Evolutionary conservation across 2,329 filamentous ascomycete species (phyloP).

Genomic region (Lasiodiplodia sp.): DNA sequence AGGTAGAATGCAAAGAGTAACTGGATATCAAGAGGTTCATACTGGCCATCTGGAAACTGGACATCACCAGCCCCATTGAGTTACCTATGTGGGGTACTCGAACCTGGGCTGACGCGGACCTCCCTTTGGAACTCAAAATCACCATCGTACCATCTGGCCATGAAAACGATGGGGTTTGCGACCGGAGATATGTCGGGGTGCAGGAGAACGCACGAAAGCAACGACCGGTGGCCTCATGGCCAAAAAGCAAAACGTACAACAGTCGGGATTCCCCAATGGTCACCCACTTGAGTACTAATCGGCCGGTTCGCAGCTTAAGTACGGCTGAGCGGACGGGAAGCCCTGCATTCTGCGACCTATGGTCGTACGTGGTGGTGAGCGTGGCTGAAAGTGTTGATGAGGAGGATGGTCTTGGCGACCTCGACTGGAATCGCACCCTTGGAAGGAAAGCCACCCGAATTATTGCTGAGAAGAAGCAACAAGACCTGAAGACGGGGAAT

Average conservation of each 20-base stretch:
- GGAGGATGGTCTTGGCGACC: too few species aligned
- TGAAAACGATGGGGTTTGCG: not conserved
- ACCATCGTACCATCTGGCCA: too few species aligned
- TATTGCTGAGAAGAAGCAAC: not conserved
- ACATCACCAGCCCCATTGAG: not conserved
- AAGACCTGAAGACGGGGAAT: not conserved
- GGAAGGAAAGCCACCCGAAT: not conserved
- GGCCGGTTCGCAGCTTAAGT: constrained; percentile 28
- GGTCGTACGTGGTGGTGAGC: constrained; percentile 28
- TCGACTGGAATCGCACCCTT: too few species aligned
- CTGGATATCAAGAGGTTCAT: not conserved
- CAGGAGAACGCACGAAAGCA: not conserved
- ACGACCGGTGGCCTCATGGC: not conserved
- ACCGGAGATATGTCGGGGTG: not conserved
- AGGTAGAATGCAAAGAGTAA: not conserved
- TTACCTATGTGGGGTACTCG: not conserved
- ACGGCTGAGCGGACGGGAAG: constrained; percentile 12
- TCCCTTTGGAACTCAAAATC: too few species aligned
- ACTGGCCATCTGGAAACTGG: not conserved
- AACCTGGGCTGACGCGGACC: not conserved
- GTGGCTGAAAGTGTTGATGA: not conserved
- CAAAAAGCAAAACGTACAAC: constrained; percentile 32
- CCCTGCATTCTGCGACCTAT: constrained; percentile 20
- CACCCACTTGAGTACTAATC: constrained; percentile 32
- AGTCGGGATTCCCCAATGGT: constrained; percentile 31